Base-by-base conservation (phyloP, 805 yeast species). In the Teunomyces panamensis region DNA sequence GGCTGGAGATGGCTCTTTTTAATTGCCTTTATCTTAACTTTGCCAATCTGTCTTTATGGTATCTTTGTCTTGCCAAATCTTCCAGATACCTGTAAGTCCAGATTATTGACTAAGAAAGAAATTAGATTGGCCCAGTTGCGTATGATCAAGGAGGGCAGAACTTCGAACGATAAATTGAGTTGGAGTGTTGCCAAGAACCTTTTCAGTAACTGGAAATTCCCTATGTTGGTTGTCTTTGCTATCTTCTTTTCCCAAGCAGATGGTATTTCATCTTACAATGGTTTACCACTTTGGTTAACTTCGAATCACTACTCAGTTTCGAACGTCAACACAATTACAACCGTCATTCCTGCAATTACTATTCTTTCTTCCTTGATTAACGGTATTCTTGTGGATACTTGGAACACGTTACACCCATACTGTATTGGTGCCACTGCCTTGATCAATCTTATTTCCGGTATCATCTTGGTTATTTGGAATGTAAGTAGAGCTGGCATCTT, bases 281-380 rank as follows among this genome's bases (percentile, higher is more conserved):
- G 65, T 4, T 46, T 63, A 39, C 57, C 51, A 24, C 58, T 49
- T 11, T 51, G 49, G 52, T 43, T 48, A 28, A 49, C 42, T 30
- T 45, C 49, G 4, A 45, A 48, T 14, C 65, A 68, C 30, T 81
- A 73, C 56, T 57, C 74, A 0, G 65, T 72, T 39, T 73, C 71
- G 0, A 65, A 67, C 48, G 62, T 81, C 16, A 80, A 82, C 57
- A 69, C 79, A 45, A 62, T 78, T 43, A 68, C 82, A 11, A 72
- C 83, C 2, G 51, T 80, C 11, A 80, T 85, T 1, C 85, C 86
- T 1, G 83, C 80, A n/a, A 60, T 82, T 28, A 60, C 64, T 9
- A 57, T 57, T 13, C 49, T 56, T 27, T 45, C 57, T 42, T 57
- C 67, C 9, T 48, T 64, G 24, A 36, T 64, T 28, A 64, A 62